These are phyloP conservation scores for Trichophyton simii DNA, from an alignment of 2,329 filamentous ascomycete genomes.

Conservation along the genomic window DNA sequence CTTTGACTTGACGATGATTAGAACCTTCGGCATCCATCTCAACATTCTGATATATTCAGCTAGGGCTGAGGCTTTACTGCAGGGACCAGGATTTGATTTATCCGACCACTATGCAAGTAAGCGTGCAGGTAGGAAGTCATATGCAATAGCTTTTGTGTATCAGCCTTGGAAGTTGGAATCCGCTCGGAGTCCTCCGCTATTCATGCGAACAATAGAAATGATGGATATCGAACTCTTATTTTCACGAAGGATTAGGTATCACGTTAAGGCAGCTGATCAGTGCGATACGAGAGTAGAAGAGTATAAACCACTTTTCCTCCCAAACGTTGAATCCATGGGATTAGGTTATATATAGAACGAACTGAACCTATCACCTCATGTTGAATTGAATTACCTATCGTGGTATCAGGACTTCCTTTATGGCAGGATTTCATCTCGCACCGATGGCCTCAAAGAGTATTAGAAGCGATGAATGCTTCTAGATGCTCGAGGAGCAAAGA, in stretches of 20 bases:
- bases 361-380: background rate
- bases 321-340: background rate
- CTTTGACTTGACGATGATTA: background rate
- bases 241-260: slow-evolving; percentile 1
- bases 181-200: background rate
- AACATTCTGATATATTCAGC: background rate
- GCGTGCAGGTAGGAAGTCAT: background rate
- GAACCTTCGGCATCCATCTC: background rate
- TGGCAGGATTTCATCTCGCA: background rate
- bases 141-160: background rate
- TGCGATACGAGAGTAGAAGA: background rate
- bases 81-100: background rate
- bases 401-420: background rate
- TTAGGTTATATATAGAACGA: background rate
- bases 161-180: background rate
- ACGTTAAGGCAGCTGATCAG: background rate
- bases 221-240: background rate
- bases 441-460: background rate
- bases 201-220: background rate
- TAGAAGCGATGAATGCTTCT: background rate
- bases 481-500: background rate
- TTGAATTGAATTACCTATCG: background rate
- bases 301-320: background rate
- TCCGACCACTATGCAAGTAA: background rate
- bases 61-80: background rate